Percentiles rank a stretch among this genome's conserved stretches.
These are phyloP conservation scores for Heliocybe sulcata DNA, from an alignment of 1,284 basidiomycete genomes.

Conservation along the genomic window DNA sequence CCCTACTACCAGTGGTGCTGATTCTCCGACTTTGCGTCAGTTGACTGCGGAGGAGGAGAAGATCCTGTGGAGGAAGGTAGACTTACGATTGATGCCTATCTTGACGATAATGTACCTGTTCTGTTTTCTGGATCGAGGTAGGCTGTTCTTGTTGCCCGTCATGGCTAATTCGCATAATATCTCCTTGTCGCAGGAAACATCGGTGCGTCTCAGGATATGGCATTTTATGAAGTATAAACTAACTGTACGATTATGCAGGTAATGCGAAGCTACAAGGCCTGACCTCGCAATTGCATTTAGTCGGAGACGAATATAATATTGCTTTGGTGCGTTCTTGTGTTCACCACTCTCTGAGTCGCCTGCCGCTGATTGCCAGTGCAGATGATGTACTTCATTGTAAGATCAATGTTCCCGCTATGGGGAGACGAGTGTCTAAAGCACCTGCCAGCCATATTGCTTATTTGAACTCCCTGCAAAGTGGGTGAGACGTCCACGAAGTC, in stretches of 20 bases:
- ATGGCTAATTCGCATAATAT: no score
- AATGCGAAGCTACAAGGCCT: conserved; percentile 63
- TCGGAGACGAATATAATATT: conserved; percentile 57
- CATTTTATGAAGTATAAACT: not conserved
- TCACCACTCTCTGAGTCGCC: no score
- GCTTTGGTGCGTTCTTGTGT: conserved; percentile 43
- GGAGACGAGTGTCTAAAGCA: not conserved
- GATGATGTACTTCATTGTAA: conserved; percentile 67
- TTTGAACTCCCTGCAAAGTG: conserved; percentile 59
- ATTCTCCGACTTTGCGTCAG: not conserved
- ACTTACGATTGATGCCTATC: conserved; percentile 57
- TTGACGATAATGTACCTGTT: conserved; percentile 56
- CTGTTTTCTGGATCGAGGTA: conserved; percentile 61
- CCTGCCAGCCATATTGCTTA: conserved; percentile 47
- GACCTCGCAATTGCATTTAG: conserved; percentile 41
- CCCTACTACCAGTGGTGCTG: no score
- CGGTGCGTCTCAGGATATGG: no score
- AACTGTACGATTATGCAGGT: conserved; percentile 29
- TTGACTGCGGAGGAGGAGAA: conserved; percentile 37
- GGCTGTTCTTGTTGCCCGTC: no score
- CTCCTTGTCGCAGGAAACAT: conserved; percentile 47
- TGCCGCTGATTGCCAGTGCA: no score
- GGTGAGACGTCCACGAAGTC: not conserved
- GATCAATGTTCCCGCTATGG: conserved; percentile 10
- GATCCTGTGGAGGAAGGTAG: conserved; percentile 58